These are phyloP conservation scores for Bruguiera sexangula DNA, from an alignment of 345 rosid species.

Conservation along the genomic window DNA sequence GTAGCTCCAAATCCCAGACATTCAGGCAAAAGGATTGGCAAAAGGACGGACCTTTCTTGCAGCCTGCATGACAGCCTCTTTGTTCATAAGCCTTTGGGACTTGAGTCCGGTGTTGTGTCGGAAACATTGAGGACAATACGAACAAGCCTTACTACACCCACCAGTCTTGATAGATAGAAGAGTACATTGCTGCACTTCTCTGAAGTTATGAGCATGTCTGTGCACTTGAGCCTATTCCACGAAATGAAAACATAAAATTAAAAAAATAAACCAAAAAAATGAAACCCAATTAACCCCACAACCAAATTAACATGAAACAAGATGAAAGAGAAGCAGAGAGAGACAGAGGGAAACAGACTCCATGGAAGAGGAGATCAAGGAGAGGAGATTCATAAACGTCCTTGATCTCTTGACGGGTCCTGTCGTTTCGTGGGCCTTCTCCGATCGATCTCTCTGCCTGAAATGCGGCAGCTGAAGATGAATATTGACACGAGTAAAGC, in stretches of 20 bases:
- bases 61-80: constrained; percentile 65
- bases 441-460: constrained; percentile 58
- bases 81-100: constrained; percentile 77
- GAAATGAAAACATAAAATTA: background rate
- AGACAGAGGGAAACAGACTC: constrained; percentile 34
- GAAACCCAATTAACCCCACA: constrained; percentile 5
- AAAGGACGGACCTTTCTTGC: constrained; percentile 57
- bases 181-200: constrained; percentile 99
- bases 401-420: constrained; percentile 56
- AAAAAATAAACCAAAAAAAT: background rate
- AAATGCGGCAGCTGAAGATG: constrained; percentile 54
- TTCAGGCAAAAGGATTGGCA: background rate
- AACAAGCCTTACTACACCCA: constrained; percentile 97
- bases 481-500: constrained; percentile 7
- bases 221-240: constrained; percentile 82
- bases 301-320: background rate
- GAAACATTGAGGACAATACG: constrained; percentile 96
- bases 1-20: background rate
- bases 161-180: constrained; percentile 97
- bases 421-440: constrained; percentile 60
- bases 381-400: constrained; percentile 71
- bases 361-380: constrained; percentile 79
- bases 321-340: background rate
- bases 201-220: constrained; percentile 86
- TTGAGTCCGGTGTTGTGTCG: constrained; percentile 78